Evolutionary conservation across 2,329 filamentous ascomycete species (phyloP), one percentile per base, ranked within the genome.

Genomic region (Didymella lethalis): DNA sequence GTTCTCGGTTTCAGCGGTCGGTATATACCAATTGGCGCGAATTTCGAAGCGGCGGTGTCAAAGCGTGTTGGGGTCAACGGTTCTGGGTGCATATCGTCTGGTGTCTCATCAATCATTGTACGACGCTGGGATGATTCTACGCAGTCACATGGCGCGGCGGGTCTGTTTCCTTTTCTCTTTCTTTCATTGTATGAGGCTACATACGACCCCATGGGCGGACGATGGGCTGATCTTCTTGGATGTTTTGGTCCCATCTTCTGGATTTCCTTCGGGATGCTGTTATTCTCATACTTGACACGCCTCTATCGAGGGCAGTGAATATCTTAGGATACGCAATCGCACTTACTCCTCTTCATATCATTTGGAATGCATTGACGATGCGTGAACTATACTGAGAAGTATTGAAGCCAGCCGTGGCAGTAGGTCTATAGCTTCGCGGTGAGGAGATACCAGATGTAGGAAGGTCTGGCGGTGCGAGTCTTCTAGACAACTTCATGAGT

Each of bases 11-110:
- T 68, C 62, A 68, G 68, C 67, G 72, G 74, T 70, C 71, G 74
- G 74, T 76, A 74, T 77, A 78, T 78, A 78, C 75, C 75, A 78
- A 69, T 70, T 64, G 65, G 75, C 73, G 73, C 70, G 71, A 70
- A 67, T 64, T 74, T 73, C 71, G 73, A 75, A 76, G 74, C 74
- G 72, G 68, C 63, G 74, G 74, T 77, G 75, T 76, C 72, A 65
- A 65, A 67, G 66, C 63, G 66, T 67, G 67, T 68, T 64, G 61
- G 59, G 72, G 65, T 71, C 59, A 62, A 67, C 64, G 67, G 68
- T 70, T 70, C 66, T 65, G 57, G 73, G 66, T 72, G 73, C 73
- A 75, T 75, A 65, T 72, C 64, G 64, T 66, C 62, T 62, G 70
- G 64, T 71, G 69, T 72, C 69, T 74, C 49, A 64, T 57, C 63